These are phyloP conservation scores for Penicillium sp. DNA, from an alignment of 2,329 filamentous ascomycete species.

Conservation along the genomic window DNA sequence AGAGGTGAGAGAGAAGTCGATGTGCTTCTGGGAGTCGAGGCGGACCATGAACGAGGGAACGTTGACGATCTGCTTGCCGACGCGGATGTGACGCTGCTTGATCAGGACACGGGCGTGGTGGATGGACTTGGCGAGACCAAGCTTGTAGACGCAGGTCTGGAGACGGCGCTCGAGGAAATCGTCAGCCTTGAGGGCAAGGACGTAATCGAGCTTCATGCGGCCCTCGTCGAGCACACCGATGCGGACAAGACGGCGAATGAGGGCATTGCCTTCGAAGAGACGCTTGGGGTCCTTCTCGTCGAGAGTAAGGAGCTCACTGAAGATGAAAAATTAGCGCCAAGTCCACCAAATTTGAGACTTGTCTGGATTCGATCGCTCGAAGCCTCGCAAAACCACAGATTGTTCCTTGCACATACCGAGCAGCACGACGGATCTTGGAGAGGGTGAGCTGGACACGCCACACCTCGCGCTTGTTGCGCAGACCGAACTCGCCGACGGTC, in stretches of 20 bases:
- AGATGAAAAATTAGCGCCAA: slow-evolving; percentile 4
- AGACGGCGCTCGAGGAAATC: slow-evolving; percentile 99
- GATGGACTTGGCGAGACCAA: slow-evolving; percentile 99
- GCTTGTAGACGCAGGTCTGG: slow-evolving; percentile 99
- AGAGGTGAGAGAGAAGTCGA: slow-evolving; percentile 95
- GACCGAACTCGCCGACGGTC: slow-evolving; percentile 98
- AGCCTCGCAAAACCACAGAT: neutral
- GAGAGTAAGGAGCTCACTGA: slow-evolving; percentile 96
- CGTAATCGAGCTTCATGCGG: slow-evolving; percentile 99
- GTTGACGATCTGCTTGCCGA: slow-evolving; percentile 99
- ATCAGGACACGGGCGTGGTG: slow-evolving; percentile 99
- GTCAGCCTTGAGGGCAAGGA: slow-evolving; percentile 96
- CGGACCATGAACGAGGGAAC: slow-evolving; percentile 98
- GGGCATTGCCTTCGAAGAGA: slow-evolving; percentile 99
- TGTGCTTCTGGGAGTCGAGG: slow-evolving; percentile 99
- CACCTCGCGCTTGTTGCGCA: slow-evolving; percentile 99
- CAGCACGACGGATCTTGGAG: slow-evolving; percentile 99
- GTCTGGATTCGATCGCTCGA: neutral
- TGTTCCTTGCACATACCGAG: slow-evolving; percentile 60
- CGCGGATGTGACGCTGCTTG: slow-evolving; percentile 97
- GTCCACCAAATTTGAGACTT: neutral
- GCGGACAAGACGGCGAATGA: slow-evolving; percentile 99
- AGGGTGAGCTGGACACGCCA: slow-evolving; percentile 99
- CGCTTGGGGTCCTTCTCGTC: slow-evolving; percentile 99
- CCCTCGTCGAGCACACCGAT: slow-evolving; percentile 99